A percentile compares a stretch with the other conserved stretches of the same genome.
These are phyloP conservation scores for Hygrocybe punicea DNA, from an alignment of 768 basidiomycete species.

Conservation along the genomic window DNA sequence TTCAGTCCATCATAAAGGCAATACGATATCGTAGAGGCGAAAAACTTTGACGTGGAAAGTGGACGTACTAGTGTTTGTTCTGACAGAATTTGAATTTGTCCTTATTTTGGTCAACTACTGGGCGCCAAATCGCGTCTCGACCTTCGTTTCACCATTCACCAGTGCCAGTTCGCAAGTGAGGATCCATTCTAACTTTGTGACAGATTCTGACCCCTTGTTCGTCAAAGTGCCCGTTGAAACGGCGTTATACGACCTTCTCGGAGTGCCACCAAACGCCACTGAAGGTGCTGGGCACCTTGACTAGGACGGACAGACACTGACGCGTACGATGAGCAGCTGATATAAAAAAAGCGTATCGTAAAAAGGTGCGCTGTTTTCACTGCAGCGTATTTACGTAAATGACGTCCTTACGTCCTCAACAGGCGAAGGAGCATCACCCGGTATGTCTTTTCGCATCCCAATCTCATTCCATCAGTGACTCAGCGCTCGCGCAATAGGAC, in stretches of 20 bases:
- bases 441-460: slow-evolving; percentile 38
- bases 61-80: too few relatives aligned
- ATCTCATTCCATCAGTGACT: not conserved
- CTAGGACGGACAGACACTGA: slow-evolving; percentile 9
- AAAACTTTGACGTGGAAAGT: too few relatives aligned
- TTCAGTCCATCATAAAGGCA: slow-evolving; percentile 52
- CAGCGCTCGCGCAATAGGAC: slow-evolving; percentile 45
- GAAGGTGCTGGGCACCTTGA: slow-evolving; percentile 51
- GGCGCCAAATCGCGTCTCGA: not conserved
- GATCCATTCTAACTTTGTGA: not conserved
- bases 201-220: not conserved
- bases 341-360: slow-evolving; percentile 92
- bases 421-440: slow-evolving; percentile 89
- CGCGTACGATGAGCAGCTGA: slow-evolving; percentile 49
- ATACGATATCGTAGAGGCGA: not conserved
- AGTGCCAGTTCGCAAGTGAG: not conserved
- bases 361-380: slow-evolving; percentile 57
- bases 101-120: not conserved
- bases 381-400: slow-evolving; percentile 12
- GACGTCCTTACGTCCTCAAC: slow-evolving; percentile 17
- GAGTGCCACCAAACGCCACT: slow-evolving; percentile 62
- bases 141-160: slow-evolving; percentile 1
- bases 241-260: slow-evolving; percentile 84
- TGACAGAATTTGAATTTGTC: not conserved
- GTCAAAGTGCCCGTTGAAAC: slow-evolving; percentile 66